Evolutionary conservation across 208 protist genomes (phyloP), one percentile per base, ranked within the genome.

Genomic region (Phytomonas sp.): DNA sequence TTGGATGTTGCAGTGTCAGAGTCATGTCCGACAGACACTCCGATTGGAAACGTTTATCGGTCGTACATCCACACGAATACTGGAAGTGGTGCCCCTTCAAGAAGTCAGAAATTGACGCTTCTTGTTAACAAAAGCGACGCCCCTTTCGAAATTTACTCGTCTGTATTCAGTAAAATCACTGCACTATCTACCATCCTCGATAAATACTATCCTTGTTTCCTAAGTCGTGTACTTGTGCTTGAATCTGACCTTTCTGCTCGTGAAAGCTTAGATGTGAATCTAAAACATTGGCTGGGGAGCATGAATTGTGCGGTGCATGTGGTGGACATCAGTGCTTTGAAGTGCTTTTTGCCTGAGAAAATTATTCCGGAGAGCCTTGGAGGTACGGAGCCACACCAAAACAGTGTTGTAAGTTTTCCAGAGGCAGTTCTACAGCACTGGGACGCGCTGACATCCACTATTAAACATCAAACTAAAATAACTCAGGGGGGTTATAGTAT

Each of bases 161-260:
- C 78, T 0, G 72, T 88, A 23, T 70, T 91, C 32, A 37, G 76
- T 0, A 78, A 87, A 65, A 70, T 71, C 53, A 60, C 62, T 32
- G 70, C 70, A 15, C 53, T 91, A 26, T 76, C 75, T 36, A 83
- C 76, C 17, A 66, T 92, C 17, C 62, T 89, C 33, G 70, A 70
- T 36, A 94, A 92, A 72, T 94, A 94, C 71, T 94, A 91, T 68
- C 89, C 89, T 11, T 32, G 73, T 29, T 70, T 94, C 62, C 64
- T 94, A 28, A 83, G 78, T 29, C 43, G 81, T 33, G 69, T 87
- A 2, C 75, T 94, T 9, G 64, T 94, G 26, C 80, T 83, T 37
- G 80, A 81, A 8, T 74, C 86, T 8, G 74, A 79, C 34, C 82
- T 73, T 31, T 82, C 81, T 20, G 73, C 82, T 40, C 80, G 82